A percentile compares a stretch with the other conserved stretches of the same genome.
phyloP scores from a whole-genome alignment of 192 early-diverging fungal genomes.

The Coemansia sp. region DNA sequence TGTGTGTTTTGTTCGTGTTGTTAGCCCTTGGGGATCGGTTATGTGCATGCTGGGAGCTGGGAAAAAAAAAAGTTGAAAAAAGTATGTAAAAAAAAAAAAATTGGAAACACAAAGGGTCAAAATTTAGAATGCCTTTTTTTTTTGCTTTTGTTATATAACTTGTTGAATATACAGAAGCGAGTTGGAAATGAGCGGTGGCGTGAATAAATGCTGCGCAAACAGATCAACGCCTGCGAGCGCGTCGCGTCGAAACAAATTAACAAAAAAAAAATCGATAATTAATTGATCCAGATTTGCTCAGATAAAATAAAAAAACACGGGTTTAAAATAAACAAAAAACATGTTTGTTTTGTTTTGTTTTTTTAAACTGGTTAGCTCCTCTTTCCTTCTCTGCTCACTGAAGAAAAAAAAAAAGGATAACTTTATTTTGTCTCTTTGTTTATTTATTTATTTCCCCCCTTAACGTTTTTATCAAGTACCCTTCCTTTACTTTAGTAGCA shows the following conservation, averaged over 20 bases:
- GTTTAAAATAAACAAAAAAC: background rate
- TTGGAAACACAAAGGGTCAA: too few relatives aligned
- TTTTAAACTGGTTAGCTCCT: background rate
- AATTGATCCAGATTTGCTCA: too few relatives aligned
- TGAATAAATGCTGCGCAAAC: too few relatives aligned
- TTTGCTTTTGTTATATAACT: too few relatives aligned
- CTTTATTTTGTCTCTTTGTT: background rate
- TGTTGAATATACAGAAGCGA: too few relatives aligned
- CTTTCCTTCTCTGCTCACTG: background rate
- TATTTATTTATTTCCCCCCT: background rate
- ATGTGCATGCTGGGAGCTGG: slow-evolving; percentile 2
- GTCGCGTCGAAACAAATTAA: too few relatives aligned
- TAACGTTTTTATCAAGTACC: background rate
- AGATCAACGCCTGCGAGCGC: too few relatives aligned
- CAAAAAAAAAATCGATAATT: too few relatives aligned
- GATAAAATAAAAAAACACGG: background rate
- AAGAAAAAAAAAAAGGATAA: background rate
- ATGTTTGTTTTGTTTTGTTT: background rate
- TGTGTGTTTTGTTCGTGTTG: slow-evolving; percentile 8
- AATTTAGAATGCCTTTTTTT: too few relatives aligned
- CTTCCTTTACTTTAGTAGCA: too few relatives aligned
- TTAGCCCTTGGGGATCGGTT: background rate
- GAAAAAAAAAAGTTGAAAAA: background rate
- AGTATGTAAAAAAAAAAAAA: too few relatives aligned
- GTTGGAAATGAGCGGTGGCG: too few relatives aligned